These are phyloP conservation scores for Metarhizium humberi DNA, from an alignment of 2,329 filamentous ascomycete genomes.

Conservation along the genomic window DNA sequence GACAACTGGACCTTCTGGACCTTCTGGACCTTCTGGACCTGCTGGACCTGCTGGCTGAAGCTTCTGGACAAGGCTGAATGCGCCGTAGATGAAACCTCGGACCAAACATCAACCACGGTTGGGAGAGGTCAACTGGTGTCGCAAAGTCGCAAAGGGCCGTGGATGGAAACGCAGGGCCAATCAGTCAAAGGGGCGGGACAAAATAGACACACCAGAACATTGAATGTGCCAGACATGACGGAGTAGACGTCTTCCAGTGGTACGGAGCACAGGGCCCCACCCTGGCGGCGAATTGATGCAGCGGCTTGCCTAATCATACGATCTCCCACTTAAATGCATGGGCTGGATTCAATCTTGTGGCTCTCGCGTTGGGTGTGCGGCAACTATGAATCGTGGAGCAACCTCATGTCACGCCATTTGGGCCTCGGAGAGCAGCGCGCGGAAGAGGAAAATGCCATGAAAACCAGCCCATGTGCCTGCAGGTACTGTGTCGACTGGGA, in stretches of 20 bases:
- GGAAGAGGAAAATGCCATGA: neutral
- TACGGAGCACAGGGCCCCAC: neutral
- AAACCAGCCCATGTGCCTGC: neutral
- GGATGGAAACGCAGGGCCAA: too few species aligned
- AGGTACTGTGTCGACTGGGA: neutral
- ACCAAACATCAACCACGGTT: too few species aligned
- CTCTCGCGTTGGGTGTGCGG: neutral
- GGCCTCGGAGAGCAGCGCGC: neutral
- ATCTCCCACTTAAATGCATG: slow-evolving; percentile 8
- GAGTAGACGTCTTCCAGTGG: too few species aligned
- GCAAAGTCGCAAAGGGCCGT: neutral
- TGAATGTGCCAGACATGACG: too few species aligned
- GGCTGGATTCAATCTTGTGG: slow-evolving; percentile 6
- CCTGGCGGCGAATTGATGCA: neutral
- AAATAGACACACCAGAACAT: too few species aligned
- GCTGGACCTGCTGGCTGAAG: too few species aligned
- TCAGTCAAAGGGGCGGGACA: too few species aligned
- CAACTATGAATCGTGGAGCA: slow-evolving; percentile 2
- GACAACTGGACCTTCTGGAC: too few species aligned
- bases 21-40: too few species aligned
- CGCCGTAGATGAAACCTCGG: too few species aligned
- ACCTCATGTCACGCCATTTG: slow-evolving; percentile 12
- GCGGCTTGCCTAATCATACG: slow-evolving; percentile 7
- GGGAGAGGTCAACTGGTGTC: neutral
- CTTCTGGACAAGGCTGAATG: too few species aligned